A percentile compares a stretch with the other conserved stretches of the same genome.
Evolutionary conservation across 2,329 filamentous ascomycete species (phyloP).

Genomic region (Pseudocercospora musae): DNA sequence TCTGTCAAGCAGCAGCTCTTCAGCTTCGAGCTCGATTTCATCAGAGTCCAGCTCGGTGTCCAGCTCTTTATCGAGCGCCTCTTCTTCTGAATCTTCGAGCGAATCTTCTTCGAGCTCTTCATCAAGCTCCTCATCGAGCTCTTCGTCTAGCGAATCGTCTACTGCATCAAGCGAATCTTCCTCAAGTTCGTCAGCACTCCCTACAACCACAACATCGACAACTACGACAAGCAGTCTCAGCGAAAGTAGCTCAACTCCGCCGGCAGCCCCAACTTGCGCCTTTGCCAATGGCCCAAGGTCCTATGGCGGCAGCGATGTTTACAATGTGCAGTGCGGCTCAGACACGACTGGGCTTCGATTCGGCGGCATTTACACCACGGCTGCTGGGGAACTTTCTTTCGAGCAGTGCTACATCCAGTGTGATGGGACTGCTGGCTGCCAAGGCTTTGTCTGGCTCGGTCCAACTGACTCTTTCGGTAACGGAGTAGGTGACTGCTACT

Average conservation of each 20-base stretch:
- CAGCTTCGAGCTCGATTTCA: neutral
- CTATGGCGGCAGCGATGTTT: neutral
- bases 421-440: neutral
- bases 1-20: neutral
- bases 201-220: neutral
- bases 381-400: neutral
- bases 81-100: neutral
- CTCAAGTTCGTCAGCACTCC: neutral
- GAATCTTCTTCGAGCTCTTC: neutral
- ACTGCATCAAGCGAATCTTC: neutral
- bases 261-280: neutral
- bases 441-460: slow-evolving; percentile 4
- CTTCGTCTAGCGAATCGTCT: neutral
- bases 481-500: slow-evolving; percentile 2
- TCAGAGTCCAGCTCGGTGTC: neutral
- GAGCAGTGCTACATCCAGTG: neutral
- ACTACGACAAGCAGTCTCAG: neutral
- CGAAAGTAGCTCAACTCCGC: neutral
- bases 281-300: neutral
- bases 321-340: neutral
- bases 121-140: neutral
- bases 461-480: neutral
- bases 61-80: neutral
- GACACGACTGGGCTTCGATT: neutral
- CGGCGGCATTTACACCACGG: neutral